A percentile compares a stretch with the other conserved stretches of the same genome.
Evolutionary conservation across 2,329 filamentous ascomycete genomes (phyloP).

Genomic region (Penicillium paneum): DNA sequence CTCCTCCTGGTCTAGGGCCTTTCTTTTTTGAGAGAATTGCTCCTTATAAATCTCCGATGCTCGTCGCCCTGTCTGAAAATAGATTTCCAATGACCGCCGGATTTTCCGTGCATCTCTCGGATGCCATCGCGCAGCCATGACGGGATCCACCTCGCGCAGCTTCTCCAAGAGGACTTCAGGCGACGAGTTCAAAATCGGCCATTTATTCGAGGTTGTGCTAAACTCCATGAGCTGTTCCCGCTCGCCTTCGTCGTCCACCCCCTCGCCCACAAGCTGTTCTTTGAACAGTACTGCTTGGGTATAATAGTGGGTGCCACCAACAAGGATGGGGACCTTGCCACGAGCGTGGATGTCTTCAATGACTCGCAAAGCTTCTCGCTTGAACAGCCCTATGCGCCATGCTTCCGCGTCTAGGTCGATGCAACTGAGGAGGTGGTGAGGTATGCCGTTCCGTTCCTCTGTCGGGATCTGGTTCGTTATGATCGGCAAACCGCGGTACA

Average conservation of each 20-base stretch:
- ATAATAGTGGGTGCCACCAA: slow-evolving; percentile 95
- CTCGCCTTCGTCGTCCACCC: slow-evolving; percentile 26
- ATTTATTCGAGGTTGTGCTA: slow-evolving; percentile 42
- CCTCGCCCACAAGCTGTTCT: slow-evolving; percentile 57
- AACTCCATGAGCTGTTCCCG: slow-evolving; percentile 20
- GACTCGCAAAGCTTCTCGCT: slow-evolving; percentile 61
- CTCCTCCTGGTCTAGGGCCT: slow-evolving; percentile 22
- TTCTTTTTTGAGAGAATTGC: slow-evolving; percentile 52
- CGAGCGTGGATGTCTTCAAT: slow-evolving; percentile 75
- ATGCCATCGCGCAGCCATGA: slow-evolving; percentile 90
- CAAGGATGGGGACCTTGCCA: slow-evolving; percentile 80
- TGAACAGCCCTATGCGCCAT: slow-evolving; percentile 80
- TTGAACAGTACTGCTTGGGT: slow-evolving; percentile 83
- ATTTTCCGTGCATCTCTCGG: slow-evolving; percentile 91
- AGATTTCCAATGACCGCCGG: slow-evolving; percentile 83
- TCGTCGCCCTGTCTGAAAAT: slow-evolving; percentile 71
- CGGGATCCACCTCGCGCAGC: slow-evolving; percentile 76
- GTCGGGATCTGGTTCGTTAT: slow-evolving; percentile 89
- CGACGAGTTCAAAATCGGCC: slow-evolving; percentile 68
- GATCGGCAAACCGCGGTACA: slow-evolving; percentile 86
- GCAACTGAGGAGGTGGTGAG: slow-evolving; percentile 82
- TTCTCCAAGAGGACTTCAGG: slow-evolving; percentile 70
- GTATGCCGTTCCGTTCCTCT: slow-evolving; percentile 72
- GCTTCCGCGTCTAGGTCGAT: slow-evolving; percentile 72
- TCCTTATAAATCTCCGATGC: slow-evolving; percentile 86